A percentile compares a stretch with the other conserved stretches of the same genome.
Conservation (phyloP, 164 flowering plant genomes). For the Taxillus chinensis region DNA sequence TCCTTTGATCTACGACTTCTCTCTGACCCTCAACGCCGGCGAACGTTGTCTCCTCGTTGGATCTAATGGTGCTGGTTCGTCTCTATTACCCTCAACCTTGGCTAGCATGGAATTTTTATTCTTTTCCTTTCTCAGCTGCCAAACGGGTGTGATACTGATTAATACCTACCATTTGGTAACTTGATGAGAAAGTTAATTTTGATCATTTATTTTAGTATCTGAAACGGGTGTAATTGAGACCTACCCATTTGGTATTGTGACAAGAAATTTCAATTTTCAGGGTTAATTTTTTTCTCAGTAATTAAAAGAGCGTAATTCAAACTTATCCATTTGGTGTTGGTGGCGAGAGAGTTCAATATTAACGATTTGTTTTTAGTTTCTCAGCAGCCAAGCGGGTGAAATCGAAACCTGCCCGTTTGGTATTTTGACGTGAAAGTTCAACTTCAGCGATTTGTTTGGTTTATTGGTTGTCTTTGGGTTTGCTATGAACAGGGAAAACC, state of each 20-base stretch:
- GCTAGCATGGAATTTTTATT: too few relatives aligned
- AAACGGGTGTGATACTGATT: too few relatives aligned
- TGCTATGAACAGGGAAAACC: slow-evolving; percentile 60
- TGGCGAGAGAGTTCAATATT: too few relatives aligned
- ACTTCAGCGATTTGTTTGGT: not conserved
- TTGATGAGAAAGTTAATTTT: too few relatives aligned
- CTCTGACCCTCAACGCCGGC: slow-evolving; percentile 54
- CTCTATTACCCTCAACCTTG: not conserved
- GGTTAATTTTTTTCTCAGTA: too few relatives aligned
- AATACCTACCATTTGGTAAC: too few relatives aligned
- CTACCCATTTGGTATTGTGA: not conserved
- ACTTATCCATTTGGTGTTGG: too few relatives aligned
- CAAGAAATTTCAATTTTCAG: too few relatives aligned
- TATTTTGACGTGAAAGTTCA: not conserved
- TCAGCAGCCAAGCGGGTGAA: not conserved
- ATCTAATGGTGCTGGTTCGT: slow-evolving; percentile 88
- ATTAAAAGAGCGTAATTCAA: too few relatives aligned
- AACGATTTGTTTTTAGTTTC: not conserved
- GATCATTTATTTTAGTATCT: too few relatives aligned
- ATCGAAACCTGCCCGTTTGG: not conserved
- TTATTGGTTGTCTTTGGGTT: not conserved
- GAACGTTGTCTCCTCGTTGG: slow-evolving; percentile 94
- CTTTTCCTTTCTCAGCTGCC: not conserved
- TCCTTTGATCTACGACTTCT: slow-evolving; percentile 64
- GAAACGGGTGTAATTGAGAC: too few relatives aligned